Base-by-base conservation (phyloP, 2,329 filamentous ascomycete species). In the Aureobasidium sp. region DNA sequence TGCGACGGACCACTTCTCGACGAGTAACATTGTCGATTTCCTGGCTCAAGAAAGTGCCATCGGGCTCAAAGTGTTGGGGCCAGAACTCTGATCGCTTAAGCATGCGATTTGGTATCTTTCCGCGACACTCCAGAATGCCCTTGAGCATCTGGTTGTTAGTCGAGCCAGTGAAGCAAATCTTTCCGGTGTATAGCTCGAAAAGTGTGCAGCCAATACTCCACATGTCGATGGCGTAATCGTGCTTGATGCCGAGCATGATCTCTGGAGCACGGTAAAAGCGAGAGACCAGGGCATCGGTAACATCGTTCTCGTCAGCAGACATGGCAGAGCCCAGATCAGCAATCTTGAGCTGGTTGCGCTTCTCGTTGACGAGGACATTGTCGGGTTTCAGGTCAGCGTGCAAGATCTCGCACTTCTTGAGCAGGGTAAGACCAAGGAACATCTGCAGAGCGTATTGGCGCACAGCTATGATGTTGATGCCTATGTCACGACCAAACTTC, bases 71-170 rank as follows among this genome's bases (percentile, higher is more conserved):
- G 75, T 96, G 90, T 70, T 87, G 79, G 45, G 83, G 82, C 15
- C 87, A 85, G 64, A 95, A 82, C 66, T 90, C 82, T 2, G 92
- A 91, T 58, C 89, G 88, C 69, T 90, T 91, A 70, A 96, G 87
- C 65, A 97, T 81, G 75, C 97, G 97, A 51, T 89, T 86, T 34
- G 90, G 92, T 65, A 97, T 87, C 75, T 92, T 95, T 70, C 94
- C 94, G 52, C 95, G 87, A 69, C 93, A 91, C 73, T 99, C 93
- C 87, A 97, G 96, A 69, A 99, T 96, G 22, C 89, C 87, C 66
- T 90, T 89, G 64, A 99, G 84, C 94, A 99, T 99, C 77, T 96
- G 91, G 72, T 99, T 99, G 79, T 99, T 99, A 77, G 90, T 94
- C 66, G 90, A 85, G 63, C 94, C 94, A 0, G 91, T 91, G 74